Evolutionary conservation across 371 early-diverging fungal species (phyloP), one percentile per base, ranked within the genome.

Genomic region (Dentiscutata heterogama): DNA sequence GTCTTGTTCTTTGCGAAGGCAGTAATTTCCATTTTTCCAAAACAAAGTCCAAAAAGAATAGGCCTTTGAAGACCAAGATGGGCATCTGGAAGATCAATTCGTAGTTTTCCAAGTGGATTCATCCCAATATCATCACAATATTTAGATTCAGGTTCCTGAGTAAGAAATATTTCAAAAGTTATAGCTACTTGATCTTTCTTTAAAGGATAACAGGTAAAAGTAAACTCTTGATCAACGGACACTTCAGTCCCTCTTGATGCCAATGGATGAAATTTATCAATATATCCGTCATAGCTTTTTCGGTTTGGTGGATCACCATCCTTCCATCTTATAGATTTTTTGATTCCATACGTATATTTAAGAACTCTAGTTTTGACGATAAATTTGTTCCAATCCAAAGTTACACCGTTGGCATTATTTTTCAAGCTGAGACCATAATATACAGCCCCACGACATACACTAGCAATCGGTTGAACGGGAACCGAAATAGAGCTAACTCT

Each of bases 11-110:
- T 51, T 39, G 80, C 80, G 3, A 11, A 70, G 5, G 80, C 80
- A 31, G 42, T 80, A 64, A 80, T 71, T 80, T 80, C 80, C 80
- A 80, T 80, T 54, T 42, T 42, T 16, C 56, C 80, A 70, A 80
- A 80, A 18, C 56, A 46, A 25, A 80, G 54, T n/a, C 54, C 25
- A 60, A 80, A 80, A 31, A 13, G 18, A 2, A 27, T 29, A 65
- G 51, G 51, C 20, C 78, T 78, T n/a, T 63, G n/a, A 20, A 31
- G 14, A n/a, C 53, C 79, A n/a, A n/a, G 18, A 56, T 75, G 20
- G 14, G 20, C 58, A 31, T 78, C 22, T 18, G 78, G 78, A 20
- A 63, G 27, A 25, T 51, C 58, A 64, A 78, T 64, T n/a, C 31
- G 63, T 8, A 80, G 31, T 53, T 70, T 56, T n/a, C 80, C 80